Percentiles rank a stretch among this genome's conserved stretches.
Conservation (phyloP, 2,329 filamentous ascomycete species). For the Penicillium sp. region DNA sequence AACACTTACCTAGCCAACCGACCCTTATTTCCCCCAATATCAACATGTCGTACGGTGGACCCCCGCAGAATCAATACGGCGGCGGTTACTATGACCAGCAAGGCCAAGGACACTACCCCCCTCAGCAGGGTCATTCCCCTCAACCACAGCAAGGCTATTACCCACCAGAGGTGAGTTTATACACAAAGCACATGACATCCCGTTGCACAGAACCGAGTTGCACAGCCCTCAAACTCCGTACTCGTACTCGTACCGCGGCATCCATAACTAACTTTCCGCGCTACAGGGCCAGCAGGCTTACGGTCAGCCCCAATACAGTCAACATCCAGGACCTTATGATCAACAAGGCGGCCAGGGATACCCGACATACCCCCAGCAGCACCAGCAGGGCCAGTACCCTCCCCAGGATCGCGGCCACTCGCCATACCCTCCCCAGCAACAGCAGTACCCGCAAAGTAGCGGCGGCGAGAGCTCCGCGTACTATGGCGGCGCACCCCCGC, state of each 20-base stretch:
- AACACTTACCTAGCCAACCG: background rate
- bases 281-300: slow-evolving; percentile 21
- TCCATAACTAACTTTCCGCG: background rate
- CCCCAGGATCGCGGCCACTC: too few species aligned
- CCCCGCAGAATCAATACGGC: slow-evolving; percentile 25
- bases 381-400: slow-evolving; percentile 15
- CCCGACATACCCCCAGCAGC: slow-evolving; percentile 16
- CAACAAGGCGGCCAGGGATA: slow-evolving; percentile 4
- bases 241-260: background rate
- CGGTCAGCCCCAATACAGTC: slow-evolving; percentile 20
- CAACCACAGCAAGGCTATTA: slow-evolving; percentile 28
- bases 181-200: background rate
- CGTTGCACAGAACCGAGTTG: background rate
- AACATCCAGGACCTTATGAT: slow-evolving; percentile 19
- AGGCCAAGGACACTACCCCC: slow-evolving; percentile 21
- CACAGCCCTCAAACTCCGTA: background rate
- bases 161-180: slow-evolving; percentile 26
- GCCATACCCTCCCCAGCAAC: slow-evolving; percentile 27
- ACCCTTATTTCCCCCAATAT: background rate
- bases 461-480: slow-evolving; percentile 35
- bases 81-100: slow-evolving; percentile 26
- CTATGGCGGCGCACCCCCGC: slow-evolving; percentile 26
- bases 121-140: slow-evolving; percentile 23
- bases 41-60: slow-evolving; percentile 25
- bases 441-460: slow-evolving; percentile 27